Evolutionary conservation across 2,329 filamentous ascomycete species (phyloP), one percentile per base, ranked within the genome.

Genomic region (Amylocarpus encephaloides): DNA sequence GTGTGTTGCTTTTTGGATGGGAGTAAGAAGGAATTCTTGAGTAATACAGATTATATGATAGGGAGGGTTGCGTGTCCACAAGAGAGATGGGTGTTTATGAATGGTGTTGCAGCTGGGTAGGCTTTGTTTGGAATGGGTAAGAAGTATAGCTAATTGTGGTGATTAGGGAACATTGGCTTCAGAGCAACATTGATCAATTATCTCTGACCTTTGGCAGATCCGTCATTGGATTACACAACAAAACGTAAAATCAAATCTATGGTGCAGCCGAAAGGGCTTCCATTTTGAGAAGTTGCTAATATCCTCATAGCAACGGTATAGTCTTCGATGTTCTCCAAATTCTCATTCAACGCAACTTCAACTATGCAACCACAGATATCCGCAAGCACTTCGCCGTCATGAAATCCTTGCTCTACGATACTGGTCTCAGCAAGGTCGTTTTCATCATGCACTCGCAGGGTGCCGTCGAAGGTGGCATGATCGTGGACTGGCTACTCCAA

Each of bases 51-150:
- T 48, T 80, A 77, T 54, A 73, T 80, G 1, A 65, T 73, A 0
- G 71, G 55, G n/a, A 67, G 68, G 2, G 65, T 72, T 0, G 72
- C 62, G n/a, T 66, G 71, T 63, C 70, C 71, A 10, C 72, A 80
- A 46, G 86, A 91, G 68, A 77, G 83, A 60, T 92, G 87, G 87
- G 74, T 91, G n/a, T 91, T 86, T 63, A 67, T 91, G 46, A 91
- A 91, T 61, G 87, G 87, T 1, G 80, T 90, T 26, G 79, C 76
- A 9, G 75, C 76, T 32, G 78, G 76, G 79, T 82, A 67, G 52
- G 75, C 70, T 15, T 47, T 16, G n/a, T 41, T 5, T 40, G 22
- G 22, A 34, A 41, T 30, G 38, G 6, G n/a, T 29, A 15, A 49
- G 10, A 52, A 42, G 13, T 22, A 50, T 26, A 16, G 12, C 45